Evolutionary conservation across 169 alveolate genomes (phyloP).

Genomic region (Eimeria praecox): DNA sequence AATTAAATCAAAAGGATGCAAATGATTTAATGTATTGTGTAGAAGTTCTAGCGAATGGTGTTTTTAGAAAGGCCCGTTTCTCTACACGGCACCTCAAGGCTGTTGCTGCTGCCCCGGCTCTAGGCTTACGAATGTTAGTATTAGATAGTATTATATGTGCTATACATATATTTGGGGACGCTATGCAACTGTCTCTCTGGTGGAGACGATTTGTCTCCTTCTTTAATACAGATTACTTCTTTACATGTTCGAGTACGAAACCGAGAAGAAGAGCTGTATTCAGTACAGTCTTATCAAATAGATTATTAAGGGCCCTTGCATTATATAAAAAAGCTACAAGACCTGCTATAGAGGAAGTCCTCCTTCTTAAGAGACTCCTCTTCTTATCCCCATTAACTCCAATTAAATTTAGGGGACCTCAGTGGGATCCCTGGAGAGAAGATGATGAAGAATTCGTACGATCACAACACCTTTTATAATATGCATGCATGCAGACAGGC

Average conservation of each 20-base stretch:
- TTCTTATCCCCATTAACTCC: neutral
- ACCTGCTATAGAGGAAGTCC: neutral
- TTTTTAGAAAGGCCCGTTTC: neutral
- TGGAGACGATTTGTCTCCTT: neutral
- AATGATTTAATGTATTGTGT: neutral
- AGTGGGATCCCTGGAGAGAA: conserved; percentile 8
- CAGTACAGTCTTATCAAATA: neutral
- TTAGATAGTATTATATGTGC: neutral
- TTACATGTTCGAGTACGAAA: neutral
- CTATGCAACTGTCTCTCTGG: neutral
- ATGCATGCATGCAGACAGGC: neutral
- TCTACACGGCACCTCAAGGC: neutral
- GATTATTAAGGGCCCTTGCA: neutral
- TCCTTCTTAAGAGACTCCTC: neutral
- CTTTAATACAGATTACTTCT: neutral
- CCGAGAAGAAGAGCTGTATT: neutral
- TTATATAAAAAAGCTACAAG: neutral
- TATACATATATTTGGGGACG: neutral
- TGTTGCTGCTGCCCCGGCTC: neutral
- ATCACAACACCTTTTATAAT: neutral
- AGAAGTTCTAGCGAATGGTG: neutral
- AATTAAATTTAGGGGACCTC: neutral
- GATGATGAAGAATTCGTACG: neutral
- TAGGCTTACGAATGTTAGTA: neutral
- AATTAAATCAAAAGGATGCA: neutral